phyloP scores from a whole-genome alignment of 1,284 basidiomycete genomes.

The Cryptococcus sp. region DNA sequence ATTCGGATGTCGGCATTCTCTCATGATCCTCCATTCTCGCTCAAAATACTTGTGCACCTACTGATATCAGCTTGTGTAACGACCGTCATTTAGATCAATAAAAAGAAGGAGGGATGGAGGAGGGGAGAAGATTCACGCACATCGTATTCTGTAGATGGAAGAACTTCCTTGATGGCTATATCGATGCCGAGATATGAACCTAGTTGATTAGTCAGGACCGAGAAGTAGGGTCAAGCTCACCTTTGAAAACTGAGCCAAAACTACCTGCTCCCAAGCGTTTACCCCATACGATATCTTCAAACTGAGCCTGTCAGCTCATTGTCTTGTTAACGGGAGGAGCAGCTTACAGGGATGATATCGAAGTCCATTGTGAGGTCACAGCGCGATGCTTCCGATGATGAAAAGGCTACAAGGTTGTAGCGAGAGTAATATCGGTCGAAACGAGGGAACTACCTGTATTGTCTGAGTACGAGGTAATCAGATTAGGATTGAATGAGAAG shows the following conservation, averaged over 20 bases:
- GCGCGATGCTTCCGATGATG: neutral
- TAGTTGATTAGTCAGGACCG: slow-evolving; percentile 34
- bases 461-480: too few relatives aligned
- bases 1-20: slow-evolving; percentile 82
- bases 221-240: slow-evolving; percentile 42
- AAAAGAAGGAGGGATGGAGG: neutral
- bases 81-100: neutral
- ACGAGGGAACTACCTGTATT: too few relatives aligned
- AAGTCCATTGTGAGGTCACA: slow-evolving; percentile 53
- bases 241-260: slow-evolving; percentile 89
- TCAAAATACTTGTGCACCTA: slow-evolving; percentile 90
- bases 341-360: slow-evolving; percentile 71
- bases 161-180: slow-evolving; percentile 92
- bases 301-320: slow-evolving; percentile 50
- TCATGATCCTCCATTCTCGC: slow-evolving; percentile 93
- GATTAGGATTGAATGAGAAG: too few relatives aligned
- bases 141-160: slow-evolving; percentile 83
- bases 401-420: too few relatives aligned
- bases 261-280: slow-evolving; percentile 82
- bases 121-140: slow-evolving; percentile 36
- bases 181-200: slow-evolving; percentile 89
- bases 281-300: slow-evolving; percentile 76
- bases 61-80: neutral
- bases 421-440: too few relatives aligned
- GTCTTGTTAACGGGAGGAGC: neutral